These are phyloP conservation scores for Pichia kluyveri DNA, from an alignment of 805 yeast species.

Conservation along the genomic window DNA sequence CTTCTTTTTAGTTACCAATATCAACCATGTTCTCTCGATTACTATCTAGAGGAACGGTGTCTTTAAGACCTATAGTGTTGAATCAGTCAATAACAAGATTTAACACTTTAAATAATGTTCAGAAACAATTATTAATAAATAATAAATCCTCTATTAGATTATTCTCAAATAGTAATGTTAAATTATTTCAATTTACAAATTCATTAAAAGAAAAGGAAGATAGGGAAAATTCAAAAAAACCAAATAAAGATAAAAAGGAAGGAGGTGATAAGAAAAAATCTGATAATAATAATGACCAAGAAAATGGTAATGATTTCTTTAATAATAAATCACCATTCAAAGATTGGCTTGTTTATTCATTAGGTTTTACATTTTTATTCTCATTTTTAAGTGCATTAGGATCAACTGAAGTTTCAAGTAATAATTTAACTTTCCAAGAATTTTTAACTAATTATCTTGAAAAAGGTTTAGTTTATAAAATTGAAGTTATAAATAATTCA, in stretches of 20 bases:
- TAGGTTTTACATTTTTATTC: constrained; percentile 17
- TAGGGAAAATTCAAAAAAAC: constrained; percentile 5
- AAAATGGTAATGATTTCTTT: constrained; percentile 5
- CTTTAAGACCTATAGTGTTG: neutral
- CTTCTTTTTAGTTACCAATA: neutral
- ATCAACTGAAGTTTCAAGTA: constrained; percentile 13
- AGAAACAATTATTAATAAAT: neutral
- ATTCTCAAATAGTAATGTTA: neutral
- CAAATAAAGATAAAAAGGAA: neutral
- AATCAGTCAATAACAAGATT: neutral
- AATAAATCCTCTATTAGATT: neutral
- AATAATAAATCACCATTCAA: constrained; percentile 11
- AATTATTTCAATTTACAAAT: neutral
- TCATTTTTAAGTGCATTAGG: constrained; percentile 8
- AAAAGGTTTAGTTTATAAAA: constrained; percentile 64
- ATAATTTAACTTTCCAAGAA: constrained; percentile 84
- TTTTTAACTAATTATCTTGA: constrained; percentile 68
- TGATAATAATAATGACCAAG: neutral
- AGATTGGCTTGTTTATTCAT: constrained; percentile 22
- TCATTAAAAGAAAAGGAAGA: neutral
- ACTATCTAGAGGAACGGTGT: neutral
- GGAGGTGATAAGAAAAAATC: neutral
- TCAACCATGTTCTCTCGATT: neutral
- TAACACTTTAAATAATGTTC: neutral
- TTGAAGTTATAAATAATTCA: constrained; percentile 69